A percentile compares a stretch with the other conserved stretches of the same genome.
These are phyloP conservation scores for Xylariaceae sp. DNA, from an alignment of 2,329 filamentous ascomycete species.

Conservation along the genomic window DNA sequence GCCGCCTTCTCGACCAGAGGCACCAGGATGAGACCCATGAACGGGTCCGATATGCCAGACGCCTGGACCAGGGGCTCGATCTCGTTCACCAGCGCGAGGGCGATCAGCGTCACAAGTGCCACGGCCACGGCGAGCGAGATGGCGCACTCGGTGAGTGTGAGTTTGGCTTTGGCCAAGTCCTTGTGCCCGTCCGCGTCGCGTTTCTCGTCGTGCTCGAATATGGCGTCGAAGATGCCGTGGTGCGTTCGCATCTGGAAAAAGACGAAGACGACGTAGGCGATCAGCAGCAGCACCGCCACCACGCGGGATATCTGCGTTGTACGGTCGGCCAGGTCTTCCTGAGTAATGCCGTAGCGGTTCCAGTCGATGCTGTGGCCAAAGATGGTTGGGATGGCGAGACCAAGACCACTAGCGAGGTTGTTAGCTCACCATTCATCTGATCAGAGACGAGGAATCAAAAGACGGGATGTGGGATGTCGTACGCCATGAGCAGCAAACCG, in stretches of 20 bases:
- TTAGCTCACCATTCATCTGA: too few relatives aligned
- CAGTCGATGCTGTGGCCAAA: constrained; percentile 45
- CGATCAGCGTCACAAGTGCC: constrained; percentile 65
- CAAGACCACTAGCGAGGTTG: constrained; percentile 37
- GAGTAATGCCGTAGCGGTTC: constrained; percentile 20
- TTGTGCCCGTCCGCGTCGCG: constrained; percentile 58
- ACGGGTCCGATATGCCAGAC: constrained; percentile 44
- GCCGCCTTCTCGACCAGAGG: constrained; percentile 81
- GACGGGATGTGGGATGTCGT: constrained; percentile 35
- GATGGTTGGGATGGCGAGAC: constrained; percentile 49
- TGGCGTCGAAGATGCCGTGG: constrained; percentile 69
- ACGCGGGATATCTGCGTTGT: constrained; percentile 64
- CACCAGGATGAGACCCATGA: constrained; percentile 68
- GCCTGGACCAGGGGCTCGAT: constrained; percentile 55
- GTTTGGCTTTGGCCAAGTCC: constrained; percentile 57
- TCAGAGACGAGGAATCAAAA: constrained; percentile 31
- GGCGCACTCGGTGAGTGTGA: constrained; percentile 69
- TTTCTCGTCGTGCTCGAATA: constrained; percentile 66
- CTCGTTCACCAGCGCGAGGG: constrained; percentile 66
- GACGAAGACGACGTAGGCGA: constrained; percentile 62
- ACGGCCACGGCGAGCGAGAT: constrained; percentile 61
- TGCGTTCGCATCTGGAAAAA: constrained; percentile 73
- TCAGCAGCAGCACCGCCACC: constrained; percentile 63
- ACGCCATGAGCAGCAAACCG: constrained; percentile 71
- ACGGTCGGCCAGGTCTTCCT: constrained; percentile 41